These are phyloP conservation scores for Strobilomyces confusus DNA, from an alignment of 768 basidiomycete genomes.

Conservation along the genomic window DNA sequence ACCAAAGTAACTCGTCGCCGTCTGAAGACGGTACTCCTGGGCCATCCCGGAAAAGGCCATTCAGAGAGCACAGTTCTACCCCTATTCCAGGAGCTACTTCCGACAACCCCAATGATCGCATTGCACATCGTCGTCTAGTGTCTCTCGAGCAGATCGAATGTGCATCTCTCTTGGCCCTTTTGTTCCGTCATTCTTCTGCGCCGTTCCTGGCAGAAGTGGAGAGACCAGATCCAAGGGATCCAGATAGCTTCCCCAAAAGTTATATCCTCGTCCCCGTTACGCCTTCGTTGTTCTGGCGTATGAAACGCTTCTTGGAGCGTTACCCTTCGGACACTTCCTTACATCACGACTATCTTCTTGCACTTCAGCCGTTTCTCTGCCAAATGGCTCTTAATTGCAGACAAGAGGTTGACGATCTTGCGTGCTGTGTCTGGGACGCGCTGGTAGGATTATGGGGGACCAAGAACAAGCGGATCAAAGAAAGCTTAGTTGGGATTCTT, in stretches of 20 bases:
- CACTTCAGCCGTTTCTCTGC: slow-evolving; percentile 64
- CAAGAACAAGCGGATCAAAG: slow-evolving; percentile 73
- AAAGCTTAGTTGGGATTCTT: slow-evolving; percentile 72
- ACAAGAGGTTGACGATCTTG: slow-evolving; percentile 55
- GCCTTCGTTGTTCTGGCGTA: slow-evolving; percentile 53
- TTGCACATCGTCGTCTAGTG: slow-evolving; percentile 29
- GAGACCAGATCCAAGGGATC: slow-evolving; percentile 19
- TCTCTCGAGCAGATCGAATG: slow-evolving; percentile 68
- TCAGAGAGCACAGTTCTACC: slow-evolving; percentile 21
- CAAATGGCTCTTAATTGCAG: slow-evolving; percentile 77
- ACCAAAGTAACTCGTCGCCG: slow-evolving; percentile 31
- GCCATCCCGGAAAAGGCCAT: slow-evolving; percentile 29
- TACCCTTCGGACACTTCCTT: slow-evolving; percentile 76
- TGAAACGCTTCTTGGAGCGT: slow-evolving; percentile 57
- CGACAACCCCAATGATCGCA: slow-evolving; percentile 22
- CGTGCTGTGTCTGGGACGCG: slow-evolving; percentile 55
- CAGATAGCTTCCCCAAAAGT: slow-evolving; percentile 32
- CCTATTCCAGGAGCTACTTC: slow-evolving; percentile 14
- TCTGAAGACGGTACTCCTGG: slow-evolving; percentile 31
- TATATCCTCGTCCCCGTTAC: slow-evolving; percentile 18
- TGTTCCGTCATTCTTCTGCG: slow-evolving; percentile 54
- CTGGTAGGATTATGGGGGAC: slow-evolving; percentile 74
- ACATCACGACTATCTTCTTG: slow-evolving; percentile 68
- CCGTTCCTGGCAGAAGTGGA: slow-evolving; percentile 49
- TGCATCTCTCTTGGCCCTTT: slow-evolving; percentile 55